Conservation (phyloP, 805 yeast species). For the Starmerella gropengiesseri region DNA sequence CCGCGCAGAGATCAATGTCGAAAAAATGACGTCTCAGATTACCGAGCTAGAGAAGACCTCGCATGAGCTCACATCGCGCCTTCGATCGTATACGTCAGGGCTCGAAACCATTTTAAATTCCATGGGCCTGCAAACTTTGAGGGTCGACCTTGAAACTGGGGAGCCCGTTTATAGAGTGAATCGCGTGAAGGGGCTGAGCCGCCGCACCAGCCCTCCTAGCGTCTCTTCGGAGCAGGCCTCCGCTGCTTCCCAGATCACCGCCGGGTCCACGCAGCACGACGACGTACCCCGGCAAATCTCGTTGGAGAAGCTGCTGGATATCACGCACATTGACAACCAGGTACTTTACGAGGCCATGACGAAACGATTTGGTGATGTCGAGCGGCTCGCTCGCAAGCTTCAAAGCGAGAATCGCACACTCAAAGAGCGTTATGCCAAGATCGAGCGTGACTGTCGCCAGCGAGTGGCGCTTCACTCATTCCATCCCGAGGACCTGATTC, state of each 20-base stretch:
- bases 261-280: background rate
- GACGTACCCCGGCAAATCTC: conserved; percentile 28
- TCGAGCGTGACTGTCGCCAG: conserved; percentile 31
- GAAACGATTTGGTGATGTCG: conserved; percentile 79
- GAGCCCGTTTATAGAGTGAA: conserved; percentile 30
- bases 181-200: conserved; percentile 46
- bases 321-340: conserved; percentile 32
- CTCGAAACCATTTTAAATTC: conserved; percentile 55
- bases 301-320: conserved; percentile 25
- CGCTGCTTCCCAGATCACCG: background rate
- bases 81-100: conserved; percentile 20
- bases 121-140: conserved; percentile 56
- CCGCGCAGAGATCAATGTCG: conserved; percentile 12
- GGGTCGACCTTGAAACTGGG: conserved; percentile 15
- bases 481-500: conserved; percentile 61
- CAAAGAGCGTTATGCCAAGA: conserved; percentile 29
- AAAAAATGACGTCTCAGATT: conserved; percentile 13
- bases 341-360: conserved; percentile 39
- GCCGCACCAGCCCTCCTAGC: conserved; percentile 6
- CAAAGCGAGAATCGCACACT: conserved; percentile 57
- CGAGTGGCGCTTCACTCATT: conserved; percentile 62
- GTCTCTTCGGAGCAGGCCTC: background rate
- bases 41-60: conserved; percentile 12
- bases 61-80: conserved; percentile 10
- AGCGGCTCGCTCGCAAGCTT: conserved; percentile 72